Evolutionary conservation across 2,329 filamentous ascomycete species (phyloP), one percentile per base, ranked within the genome.

Genomic region (Aphanocladium album): DNA sequence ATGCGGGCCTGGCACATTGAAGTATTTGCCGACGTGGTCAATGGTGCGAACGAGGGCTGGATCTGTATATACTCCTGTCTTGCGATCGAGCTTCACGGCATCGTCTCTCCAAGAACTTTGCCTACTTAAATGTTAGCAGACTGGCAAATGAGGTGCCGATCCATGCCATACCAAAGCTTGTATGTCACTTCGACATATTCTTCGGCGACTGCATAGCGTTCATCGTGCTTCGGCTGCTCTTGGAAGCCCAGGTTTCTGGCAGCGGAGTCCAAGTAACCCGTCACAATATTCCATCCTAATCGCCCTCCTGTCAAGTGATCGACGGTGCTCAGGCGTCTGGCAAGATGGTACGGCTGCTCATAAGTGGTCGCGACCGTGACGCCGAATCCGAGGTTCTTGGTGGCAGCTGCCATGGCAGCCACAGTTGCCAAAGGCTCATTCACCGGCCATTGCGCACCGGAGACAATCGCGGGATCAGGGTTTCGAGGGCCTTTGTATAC

Each of bases 401-500:
- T 89, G 0, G 78, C 86, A 1, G 86, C 86, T 1, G 87, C 86
- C 85, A 89, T 88, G 2, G 86, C 85, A 2, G 86, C 79, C 0
- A 89, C 77, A 2, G 86, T 79, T 7, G 69, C 64, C 1, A 89
- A 68, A 0, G 87, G 87, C 68, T 90, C 87, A 62, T 88, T 89
- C n/a, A 89, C 84, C 0, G 87, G 87, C 80, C 85, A 89, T 70
- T 90, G 87, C 0, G 86, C 84, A 1, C 85, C 87, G 0, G 84
- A 83, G 1, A 79, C 70, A 53, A 88, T 80, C 0, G 85, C 83
- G 0, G 86, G 81, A 3, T 81, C 79, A 4, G 76, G 72, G 0
- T 71, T 72, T 11, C 63, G 62, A 12, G 83, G 83, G 0, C 85
- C 81, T 62, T 84, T 84, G 72, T 89, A 90, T 5, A 89, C 85